Conservation (phyloP, 139 green algal species). For the Volvox reticuliferus region DNA sequence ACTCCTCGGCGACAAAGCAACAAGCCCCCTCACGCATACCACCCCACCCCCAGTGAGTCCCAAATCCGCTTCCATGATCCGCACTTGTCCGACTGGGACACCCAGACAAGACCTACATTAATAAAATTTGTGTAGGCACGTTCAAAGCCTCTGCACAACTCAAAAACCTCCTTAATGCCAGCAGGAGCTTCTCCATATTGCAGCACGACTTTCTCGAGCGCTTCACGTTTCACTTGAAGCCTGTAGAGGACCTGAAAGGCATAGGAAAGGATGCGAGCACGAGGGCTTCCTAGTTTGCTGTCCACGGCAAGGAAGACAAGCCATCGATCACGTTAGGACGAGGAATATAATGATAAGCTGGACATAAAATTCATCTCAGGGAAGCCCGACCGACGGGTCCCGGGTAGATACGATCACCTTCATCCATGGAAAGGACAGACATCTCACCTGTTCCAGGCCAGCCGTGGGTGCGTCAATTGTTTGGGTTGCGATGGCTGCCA, state of each 20-base stretch:
- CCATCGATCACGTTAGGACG: too few species aligned
- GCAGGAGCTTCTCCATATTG: slow-evolving; percentile 79
- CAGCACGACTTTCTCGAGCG: slow-evolving; percentile 83
- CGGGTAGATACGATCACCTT: slow-evolving; percentile 14
- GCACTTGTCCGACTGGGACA: neutral
- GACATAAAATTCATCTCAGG: too few species aligned
- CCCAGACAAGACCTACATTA: slow-evolving; percentile 63
- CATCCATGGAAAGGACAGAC: neutral
- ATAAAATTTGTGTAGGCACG: slow-evolving; percentile 81
- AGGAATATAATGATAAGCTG: too few species aligned
- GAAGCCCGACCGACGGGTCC: slow-evolving; percentile 15
- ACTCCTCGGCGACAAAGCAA: neutral
- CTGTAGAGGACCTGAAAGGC: slow-evolving; percentile 70
- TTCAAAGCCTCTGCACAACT: slow-evolving; percentile 93
- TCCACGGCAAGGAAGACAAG: too few species aligned
- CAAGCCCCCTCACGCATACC: neutral
- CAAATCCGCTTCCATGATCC: neutral
- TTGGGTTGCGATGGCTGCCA: slow-evolving; percentile 16
- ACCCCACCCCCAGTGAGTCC: neutral
- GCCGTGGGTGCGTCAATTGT: slow-evolving; percentile 19
- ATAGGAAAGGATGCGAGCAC: too few species aligned
- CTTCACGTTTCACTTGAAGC: slow-evolving; percentile 73
- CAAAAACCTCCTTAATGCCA: slow-evolving; percentile 85
- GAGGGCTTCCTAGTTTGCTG: too few species aligned
- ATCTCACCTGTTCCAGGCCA: slow-evolving; percentile 16